Evolutionary conservation across 345 rosid species (phyloP).

Genomic region (Firmiana major): DNA sequence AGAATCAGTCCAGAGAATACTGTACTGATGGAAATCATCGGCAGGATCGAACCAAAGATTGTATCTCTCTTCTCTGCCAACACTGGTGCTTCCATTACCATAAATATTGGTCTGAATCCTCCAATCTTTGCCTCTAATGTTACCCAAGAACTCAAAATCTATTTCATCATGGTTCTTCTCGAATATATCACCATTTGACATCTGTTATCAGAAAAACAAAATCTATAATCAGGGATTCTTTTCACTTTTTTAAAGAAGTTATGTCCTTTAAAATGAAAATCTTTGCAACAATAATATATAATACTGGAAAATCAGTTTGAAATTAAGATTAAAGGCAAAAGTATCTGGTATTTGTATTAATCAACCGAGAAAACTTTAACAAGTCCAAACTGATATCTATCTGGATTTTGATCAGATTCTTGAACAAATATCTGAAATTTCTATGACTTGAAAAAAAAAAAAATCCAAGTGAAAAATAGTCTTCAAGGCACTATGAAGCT

Average conservation of each 20-base stretch:
- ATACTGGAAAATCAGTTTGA: neutral
- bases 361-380: neutral
- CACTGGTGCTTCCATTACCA: slow-evolving; percentile 87
- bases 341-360: neutral
- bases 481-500: neutral
- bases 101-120: slow-evolving; percentile 96
- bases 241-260: neutral
- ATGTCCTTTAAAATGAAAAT: neutral
- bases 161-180: slow-evolving; percentile 97
- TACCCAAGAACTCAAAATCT: slow-evolving; percentile 96
- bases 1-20: slow-evolving; percentile 89
- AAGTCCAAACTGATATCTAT: neutral
- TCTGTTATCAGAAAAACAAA: slow-evolving; percentile 34
- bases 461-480: neutral
- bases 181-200: slow-evolving; percentile 92
- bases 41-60: slow-evolving; percentile 97
- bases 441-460: neutral
- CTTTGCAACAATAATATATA: neutral
- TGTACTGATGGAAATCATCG: slow-evolving; percentile 88
- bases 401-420: neutral
- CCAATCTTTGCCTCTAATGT: slow-evolving; percentile 97
- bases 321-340: neutral
- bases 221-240: neutral
- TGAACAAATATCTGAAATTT: neutral
- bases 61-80: slow-evolving; percentile 94